Base-by-base conservation (phyloP, 768 basidiomycete species). In the Coprinopsis cinerea region DNA sequence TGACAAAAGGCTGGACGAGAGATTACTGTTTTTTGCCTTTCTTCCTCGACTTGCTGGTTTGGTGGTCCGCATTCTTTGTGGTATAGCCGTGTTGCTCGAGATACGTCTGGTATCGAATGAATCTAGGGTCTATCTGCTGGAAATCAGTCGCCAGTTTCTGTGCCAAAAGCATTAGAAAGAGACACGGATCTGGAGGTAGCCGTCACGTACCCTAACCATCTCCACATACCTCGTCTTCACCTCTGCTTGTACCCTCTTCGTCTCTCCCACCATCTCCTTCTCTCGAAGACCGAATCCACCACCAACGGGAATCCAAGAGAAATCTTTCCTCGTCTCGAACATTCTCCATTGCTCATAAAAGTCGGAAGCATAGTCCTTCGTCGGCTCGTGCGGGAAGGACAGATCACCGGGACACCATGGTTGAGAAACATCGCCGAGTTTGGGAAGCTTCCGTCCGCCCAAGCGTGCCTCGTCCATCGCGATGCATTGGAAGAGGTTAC, bases 291-390 rank as follows among this genome's bases (percentile, higher is more conserved):
- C 30, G 30, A 7, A 39, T 39, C 9, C 18, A 7, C 37, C n/a
- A 9, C n/a, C 30, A n/a, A 34, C 9, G 30, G 32, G 7, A 23
- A 62, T 37, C 63, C 63, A 64, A 1, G 62, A 58, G 36, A 62
- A 64, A 4, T 37, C 52, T 40, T 64, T 64, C 27, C 24, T 9
- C 0, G 63, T 62, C 25, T 58, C 39, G 47, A 64, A 64, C 2
- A 32, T 52, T 1, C 44, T 42, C 63, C 63, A 64, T 40, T 54
- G 54, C 13, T 39, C 36, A 32, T 64, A 64, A 35, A 64, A 64
- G 10, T 47, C 52, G 17, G 55, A 14, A 13, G 49, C 55, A 30
- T 58, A 60, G 17, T 53, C 39, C 13, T 36, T 9, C 0, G 27
- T 46, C 11, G 46, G 17, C 13, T 36, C 37, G 9, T 46, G 44